Base-by-base conservation (phyloP, 1,284 basidiomycete genomes). In the Xanthoconium separans region DNA sequence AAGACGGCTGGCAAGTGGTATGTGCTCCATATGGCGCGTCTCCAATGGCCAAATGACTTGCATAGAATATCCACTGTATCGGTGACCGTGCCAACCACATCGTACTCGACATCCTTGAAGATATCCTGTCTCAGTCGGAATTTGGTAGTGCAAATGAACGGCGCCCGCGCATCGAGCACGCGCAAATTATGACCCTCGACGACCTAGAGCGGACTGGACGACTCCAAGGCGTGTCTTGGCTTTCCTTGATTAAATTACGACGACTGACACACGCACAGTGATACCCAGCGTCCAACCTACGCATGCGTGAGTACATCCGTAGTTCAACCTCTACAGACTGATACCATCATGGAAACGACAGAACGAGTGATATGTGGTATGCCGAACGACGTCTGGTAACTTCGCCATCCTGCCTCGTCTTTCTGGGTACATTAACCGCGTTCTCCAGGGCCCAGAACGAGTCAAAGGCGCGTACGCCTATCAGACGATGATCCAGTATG, bases 211-310 rank as follows among this genome's bases (percentile, higher is more conserved):
- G 93, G 13, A 78, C 85, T 22, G 89, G 86, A 18, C 74, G 72
- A 43, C 76, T 96, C 11, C 91, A 91, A 63, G 84, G 91, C 87
- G 54, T 40, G 81, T 69, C 12, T 33, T 20, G 1, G 30, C 6
- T 27, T n/a, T 46, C 4, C n/a, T 29, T 53, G 11, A 18, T 37
- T 5, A 16, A n/a, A 10, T 10, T 33, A 24, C 20, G 3, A 4
- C 20, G 45, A n/a, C 51, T 46, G 53, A 41, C 29, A 31, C 15
- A n/a, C 45, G 51, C 12, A 33, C 45, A 93, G 91, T 97, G 16
- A 91, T 97, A 61, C 82, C 90, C 2, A 95, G 93, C 59, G 91
- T 95, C 24, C 95, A 98, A 65, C 95, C 95, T 0, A 96, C 93
- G 1, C 94, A 98, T 68, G 93, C 81, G 86, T 89, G 67, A 73